Evolutionary conservation across 2,329 filamentous ascomycete genomes (phyloP), one percentile per base, ranked within the genome.

Genomic region (Colletotrichum viniferum): DNA sequence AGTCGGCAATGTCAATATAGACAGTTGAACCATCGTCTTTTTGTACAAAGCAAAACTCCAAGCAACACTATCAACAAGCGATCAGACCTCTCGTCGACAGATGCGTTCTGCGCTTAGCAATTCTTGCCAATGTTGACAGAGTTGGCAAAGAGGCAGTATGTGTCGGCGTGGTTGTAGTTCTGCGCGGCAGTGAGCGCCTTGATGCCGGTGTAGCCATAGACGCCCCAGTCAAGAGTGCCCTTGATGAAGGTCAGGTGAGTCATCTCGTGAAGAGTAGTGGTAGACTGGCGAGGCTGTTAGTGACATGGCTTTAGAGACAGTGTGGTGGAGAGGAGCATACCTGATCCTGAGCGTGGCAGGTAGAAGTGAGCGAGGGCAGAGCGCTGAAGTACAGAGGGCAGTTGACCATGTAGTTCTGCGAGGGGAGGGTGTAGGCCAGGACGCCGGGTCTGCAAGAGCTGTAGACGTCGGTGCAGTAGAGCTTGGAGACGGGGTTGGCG

Each of bases 191-290:
- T 52, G 13, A 78, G 69, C 36, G 26, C 55, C 30, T 56, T 65
- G 26, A 78, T 24, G 14, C 52, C 72, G 32, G 73, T 60, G 71
- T 78, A 78, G 32, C 77, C 77, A 38, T 78, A 78, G 36, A 75
- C 38, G 21, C 76, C 76, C 55, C 72, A 79, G 58, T 77, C 76
- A 3, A 69, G 63, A 4, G 92, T 93, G 14, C 91, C 90, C 71
- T 90, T 90, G 76, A 83, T 84, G 87, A 80, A 88, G 84, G 21
- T 88, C 86, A 89, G 78, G 80, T 94, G 93, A 8, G 92, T 93
- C 79, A 88, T 86, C 86, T 94, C 93, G 79, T 94, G 93, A 14
- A 94, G 82, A 30, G 88, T 88, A 14, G 92, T 94, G 14, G 89
- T 92, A 4, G 90, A 90, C 84, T 92, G 90, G n/a, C 8, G 18